Base-by-base conservation (phyloP, 805 yeast genomes). In the Lachancea meyersii region DNA sequence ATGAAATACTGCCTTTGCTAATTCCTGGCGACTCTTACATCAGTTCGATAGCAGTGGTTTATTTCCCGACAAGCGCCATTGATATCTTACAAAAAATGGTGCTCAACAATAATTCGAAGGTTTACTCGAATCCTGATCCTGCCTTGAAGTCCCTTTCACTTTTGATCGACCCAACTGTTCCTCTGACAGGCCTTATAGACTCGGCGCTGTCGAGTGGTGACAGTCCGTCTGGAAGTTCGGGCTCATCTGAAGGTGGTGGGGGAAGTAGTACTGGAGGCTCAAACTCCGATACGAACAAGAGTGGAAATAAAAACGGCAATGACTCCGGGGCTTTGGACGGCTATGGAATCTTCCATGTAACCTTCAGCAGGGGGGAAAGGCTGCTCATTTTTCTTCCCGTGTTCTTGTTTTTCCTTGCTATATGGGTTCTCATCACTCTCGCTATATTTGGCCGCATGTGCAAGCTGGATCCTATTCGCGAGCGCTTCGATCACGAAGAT, bases 1-100 rank as follows among this genome's bases (percentile, higher is more conserved):
- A 70, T 48, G 75, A 80, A 57, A 73, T 89, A 52, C 78, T 82
- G 49, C 97, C 97, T 20, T 82, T 80, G 64, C 72, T 81, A n/a
- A 72, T 85, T 2, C 40, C 68, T 1, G 69, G 65, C 18, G 71
- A 71, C 37, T 67, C 68, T 26, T 89, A 86, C 62, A 75, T 86
- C 49, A 85, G 85, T 43, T 82, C 97, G 0, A 82, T 88, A 45
- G 97, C 96, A 4, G 82, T 82, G 58, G 81, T 86, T 43, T 86
- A 83, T 59, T 81, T 86, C 65, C 94, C 94, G n/a, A 56, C 63
- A 10, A 60, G 61, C 6, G 63, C 72, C 19, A 73, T 83, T 14
- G 50, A 59, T 1, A 59, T 67, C 0, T 71, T 89, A 49, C 76
- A 76, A 48, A 64, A 62, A 17, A 62, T 69, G 34, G 61, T 89